Conservation (phyloP, 2,329 filamentous ascomycete genomes). For the Ophiostoma australiae region DNA sequence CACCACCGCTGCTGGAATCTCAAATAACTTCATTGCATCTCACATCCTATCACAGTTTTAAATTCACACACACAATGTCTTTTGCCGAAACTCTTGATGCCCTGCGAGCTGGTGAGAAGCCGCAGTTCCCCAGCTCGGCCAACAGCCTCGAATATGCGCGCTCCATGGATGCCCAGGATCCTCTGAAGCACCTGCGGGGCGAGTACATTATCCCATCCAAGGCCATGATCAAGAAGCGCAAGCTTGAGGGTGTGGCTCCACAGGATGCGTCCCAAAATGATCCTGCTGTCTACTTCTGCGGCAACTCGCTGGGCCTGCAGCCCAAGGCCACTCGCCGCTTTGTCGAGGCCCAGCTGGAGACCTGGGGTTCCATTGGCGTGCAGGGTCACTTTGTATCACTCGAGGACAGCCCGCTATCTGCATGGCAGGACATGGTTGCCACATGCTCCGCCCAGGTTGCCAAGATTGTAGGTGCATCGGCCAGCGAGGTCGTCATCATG, state of each 20-base stretch:
- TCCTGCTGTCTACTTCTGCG: conserved; percentile 72
- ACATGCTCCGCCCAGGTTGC: conserved; percentile 65
- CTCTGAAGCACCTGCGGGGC: conserved; percentile 55
- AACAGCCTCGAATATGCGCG: conserved; percentile 46
- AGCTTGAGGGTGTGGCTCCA: neutral
- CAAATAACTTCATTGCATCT: neutral
- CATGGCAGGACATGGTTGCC: conserved; percentile 76
- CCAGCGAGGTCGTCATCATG: conserved; percentile 83
- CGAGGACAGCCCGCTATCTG: conserved; percentile 53
- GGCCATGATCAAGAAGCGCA: conserved; percentile 40
- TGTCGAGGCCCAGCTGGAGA: conserved; percentile 67
- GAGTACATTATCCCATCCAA: conserved; percentile 77
- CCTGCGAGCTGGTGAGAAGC: conserved; percentile 39
- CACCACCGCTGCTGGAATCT: too few species aligned
- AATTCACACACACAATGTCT: conserved; percentile 37
- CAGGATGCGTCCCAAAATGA: conserved; percentile 36
- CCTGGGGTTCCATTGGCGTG: conserved; percentile 80
- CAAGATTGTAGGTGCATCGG: conserved; percentile 66
- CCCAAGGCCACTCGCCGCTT: conserved; percentile 63
- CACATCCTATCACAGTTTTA: neutral
- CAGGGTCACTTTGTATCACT: conserved; percentile 74
- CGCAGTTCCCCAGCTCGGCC: conserved; percentile 46
- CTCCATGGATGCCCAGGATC: conserved; percentile 56
- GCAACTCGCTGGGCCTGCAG: conserved; percentile 84
- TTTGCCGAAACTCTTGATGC: conserved; percentile 38